These are phyloP conservation scores for Ilex aquifolium DNA, from an alignment of 257 asterid species.

Conservation along the genomic window DNA sequence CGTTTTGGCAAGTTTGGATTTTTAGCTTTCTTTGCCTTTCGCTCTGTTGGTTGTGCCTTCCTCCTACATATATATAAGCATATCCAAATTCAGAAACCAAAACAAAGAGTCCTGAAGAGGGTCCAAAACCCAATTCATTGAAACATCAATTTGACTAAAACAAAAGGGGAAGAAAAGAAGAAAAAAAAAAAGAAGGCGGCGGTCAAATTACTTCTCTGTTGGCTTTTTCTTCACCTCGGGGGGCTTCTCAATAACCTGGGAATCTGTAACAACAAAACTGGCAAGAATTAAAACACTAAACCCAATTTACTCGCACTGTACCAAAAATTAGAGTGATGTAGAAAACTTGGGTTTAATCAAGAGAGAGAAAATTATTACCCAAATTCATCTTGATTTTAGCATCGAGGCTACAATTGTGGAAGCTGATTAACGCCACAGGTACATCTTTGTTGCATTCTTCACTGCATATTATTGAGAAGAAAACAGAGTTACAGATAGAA, in stretches of 20 bases:
- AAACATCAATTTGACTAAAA: neutral
- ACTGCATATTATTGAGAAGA: conserved; percentile 25
- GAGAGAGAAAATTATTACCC: conserved; percentile 22
- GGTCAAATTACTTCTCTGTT: conserved; percentile 32
- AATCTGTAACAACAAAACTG: conserved; percentile 23
- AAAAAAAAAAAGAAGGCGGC: neutral
- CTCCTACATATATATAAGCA: conserved; percentile 25
- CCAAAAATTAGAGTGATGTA: neutral
- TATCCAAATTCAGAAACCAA: neutral
- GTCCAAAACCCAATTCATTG: neutral
- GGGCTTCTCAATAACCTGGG: conserved; percentile 54
- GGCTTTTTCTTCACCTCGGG: conserved; percentile 46
- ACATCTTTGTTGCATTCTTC: conserved; percentile 70
- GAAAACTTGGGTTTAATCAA: too few relatives aligned
- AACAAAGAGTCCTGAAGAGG: neutral
- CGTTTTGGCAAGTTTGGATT: conserved; percentile 52
- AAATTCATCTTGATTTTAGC: conserved; percentile 76
- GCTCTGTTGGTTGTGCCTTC: conserved; percentile 36
- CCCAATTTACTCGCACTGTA: neutral
- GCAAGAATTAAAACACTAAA: neutral
- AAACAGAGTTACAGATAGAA: too few relatives aligned
- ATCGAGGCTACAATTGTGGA: conserved; percentile 74
- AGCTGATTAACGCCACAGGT: conserved; percentile 69
- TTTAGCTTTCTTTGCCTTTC: conserved; percentile 44
- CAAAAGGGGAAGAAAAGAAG: neutral